Evolutionary conservation across 1,139 yeast genomes (phyloP).

Genomic region (Geotrichum citri-aurantii): DNA sequence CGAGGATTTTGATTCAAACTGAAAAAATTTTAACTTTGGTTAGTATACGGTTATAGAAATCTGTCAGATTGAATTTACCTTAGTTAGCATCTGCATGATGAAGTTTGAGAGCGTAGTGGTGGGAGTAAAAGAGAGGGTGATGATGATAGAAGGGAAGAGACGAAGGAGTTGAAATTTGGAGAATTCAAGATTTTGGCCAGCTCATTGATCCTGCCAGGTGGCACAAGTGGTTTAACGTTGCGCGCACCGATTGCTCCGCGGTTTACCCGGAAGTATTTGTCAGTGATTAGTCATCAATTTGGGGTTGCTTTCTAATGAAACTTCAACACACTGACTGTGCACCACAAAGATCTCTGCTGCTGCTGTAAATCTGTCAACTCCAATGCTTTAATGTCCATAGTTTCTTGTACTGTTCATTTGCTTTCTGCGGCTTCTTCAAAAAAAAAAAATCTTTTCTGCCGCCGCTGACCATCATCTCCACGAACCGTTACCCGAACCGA

Average conservation of each 20-base stretch:
- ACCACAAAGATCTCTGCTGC: neutral
- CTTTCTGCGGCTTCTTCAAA: neutral
- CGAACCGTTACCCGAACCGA: neutral
- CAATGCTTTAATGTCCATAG: neutral
- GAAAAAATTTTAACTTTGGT: slow-evolving; percentile 6
- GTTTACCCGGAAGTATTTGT: slow-evolving; percentile 3
- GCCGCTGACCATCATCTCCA: neutral
- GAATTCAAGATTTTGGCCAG: neutral
- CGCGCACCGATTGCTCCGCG: neutral
- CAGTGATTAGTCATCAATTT: neutral
- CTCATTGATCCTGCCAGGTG: neutral
- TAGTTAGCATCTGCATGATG: slow-evolving; percentile 92
- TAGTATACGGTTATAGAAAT: neutral
- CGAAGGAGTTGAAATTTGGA: neutral
- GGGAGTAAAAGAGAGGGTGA: neutral
- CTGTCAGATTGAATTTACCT: slow-evolving; percentile 38
- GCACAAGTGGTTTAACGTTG: slow-evolving; percentile 5
- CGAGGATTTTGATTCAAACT: slow-evolving; percentile 97
- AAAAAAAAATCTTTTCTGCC: neutral
- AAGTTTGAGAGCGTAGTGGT: neutral
- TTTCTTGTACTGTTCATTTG: neutral
- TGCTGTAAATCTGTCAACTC: neutral
- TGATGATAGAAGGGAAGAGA: neutral
- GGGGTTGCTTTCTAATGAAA: neutral
- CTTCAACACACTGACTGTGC: too few species aligned